These are phyloP conservation scores for Podaxis rugospora DNA, from an alignment of 768 basidiomycete genomes.

Conservation along the genomic window DNA sequence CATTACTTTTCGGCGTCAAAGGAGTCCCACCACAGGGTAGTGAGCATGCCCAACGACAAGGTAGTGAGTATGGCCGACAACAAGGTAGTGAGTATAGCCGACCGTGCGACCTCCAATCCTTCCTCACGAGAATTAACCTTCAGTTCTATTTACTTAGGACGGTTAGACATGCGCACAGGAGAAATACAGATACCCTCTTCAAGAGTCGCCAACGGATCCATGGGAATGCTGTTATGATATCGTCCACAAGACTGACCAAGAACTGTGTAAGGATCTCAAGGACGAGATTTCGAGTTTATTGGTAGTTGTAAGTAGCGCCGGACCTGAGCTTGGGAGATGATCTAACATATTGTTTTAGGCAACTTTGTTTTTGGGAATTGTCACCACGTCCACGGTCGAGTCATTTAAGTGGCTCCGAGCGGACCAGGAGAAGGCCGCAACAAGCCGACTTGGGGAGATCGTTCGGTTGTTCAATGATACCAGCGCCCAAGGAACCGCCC, in stretches of 20 bases:
- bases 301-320: background rate
- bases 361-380: slow-evolving; percentile 7
- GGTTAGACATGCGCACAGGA: slow-evolving; percentile 2
- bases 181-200: background rate
- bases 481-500: background rate
- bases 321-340: background rate
- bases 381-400: slow-evolving; percentile 1
- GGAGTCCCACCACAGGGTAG: too few relatives aligned
- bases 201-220: background rate
- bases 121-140: background rate
- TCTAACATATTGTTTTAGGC: background rate
- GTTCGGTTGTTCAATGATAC: slow-evolving; percentile 4
- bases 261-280: slow-evolving; percentile 4
- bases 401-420: slow-evolving; percentile 1
- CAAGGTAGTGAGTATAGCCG: too few relatives aligned
- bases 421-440: background rate
- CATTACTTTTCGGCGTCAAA: too few relatives aligned
- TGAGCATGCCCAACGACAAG: too few relatives aligned
- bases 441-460: background rate
- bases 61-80: too few relatives aligned
- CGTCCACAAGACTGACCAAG: background rate
- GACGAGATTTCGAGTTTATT: slow-evolving; percentile 6
- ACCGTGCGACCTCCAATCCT: background rate
- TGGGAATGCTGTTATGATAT: slow-evolving; percentile 9
- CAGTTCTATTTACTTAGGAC: background rate